Conservation (phyloP, 192 early-diverging fungal species). For the Rhizophagus sp. region DNA sequence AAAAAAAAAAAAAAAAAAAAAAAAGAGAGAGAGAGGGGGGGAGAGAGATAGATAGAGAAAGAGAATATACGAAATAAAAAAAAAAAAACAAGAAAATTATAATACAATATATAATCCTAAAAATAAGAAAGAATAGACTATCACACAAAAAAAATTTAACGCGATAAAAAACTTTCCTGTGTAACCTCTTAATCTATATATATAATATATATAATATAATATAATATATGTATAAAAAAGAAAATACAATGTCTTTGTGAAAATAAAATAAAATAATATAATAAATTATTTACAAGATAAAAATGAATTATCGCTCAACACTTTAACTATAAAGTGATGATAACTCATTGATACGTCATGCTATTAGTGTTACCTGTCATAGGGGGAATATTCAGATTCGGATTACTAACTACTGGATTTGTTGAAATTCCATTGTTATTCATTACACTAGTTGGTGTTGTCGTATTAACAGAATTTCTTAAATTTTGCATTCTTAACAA, state of each 20-base stretch:
- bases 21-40: too few species aligned
- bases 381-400: background rate
- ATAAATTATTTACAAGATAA: background rate
- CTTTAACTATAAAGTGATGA: too few species aligned
- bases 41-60: too few species aligned
- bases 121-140: too few species aligned
- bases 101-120: too few species aligned
- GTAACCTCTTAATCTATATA: too few species aligned
- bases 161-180: too few species aligned
- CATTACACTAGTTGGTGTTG: background rate
- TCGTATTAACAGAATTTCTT: background rate
- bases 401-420: background rate
- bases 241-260: background rate
- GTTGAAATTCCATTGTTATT: background rate
- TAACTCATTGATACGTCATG: background rate
- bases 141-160: too few species aligned
- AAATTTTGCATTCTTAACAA: conserved; percentile 1
- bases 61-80: too few species aligned
- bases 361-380: background rate
- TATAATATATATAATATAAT: too few species aligned
- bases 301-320: background rate
- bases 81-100: too few species aligned
- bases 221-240: background rate
- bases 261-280: background rate
- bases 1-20: too few species aligned